phyloP scores from a whole-genome alignment of 495 filamentous ascomycete genomes.

The Trichoderma orchidacearum region DNA sequence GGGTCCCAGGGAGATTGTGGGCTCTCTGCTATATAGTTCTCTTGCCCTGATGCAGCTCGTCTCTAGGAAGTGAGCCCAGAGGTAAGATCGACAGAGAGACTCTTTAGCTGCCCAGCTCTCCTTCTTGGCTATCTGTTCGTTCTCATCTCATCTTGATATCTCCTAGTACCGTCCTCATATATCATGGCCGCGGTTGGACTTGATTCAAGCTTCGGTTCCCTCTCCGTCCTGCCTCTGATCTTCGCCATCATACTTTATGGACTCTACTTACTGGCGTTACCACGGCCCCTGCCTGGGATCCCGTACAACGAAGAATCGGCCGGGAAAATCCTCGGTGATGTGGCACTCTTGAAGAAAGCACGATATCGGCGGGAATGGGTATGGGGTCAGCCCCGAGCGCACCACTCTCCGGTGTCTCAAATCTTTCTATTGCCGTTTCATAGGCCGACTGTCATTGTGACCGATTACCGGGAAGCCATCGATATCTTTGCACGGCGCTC shows the following conservation, averaged over 20 bases:
- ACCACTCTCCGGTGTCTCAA: constrained; percentile 21
- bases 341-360: constrained; percentile 8
- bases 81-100: no score
- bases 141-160: no score
- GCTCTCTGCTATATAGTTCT: no score
- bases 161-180: no score
- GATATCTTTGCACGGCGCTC: constrained; percentile 25
- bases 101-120: no score
- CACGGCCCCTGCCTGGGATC: constrained; percentile 19
- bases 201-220: background rate
- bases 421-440: constrained; percentile 21
- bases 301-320: constrained; percentile 18
- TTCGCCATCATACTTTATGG: background rate
- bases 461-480: constrained; percentile 23
- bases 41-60: no score
- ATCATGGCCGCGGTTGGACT: background rate
- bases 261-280: background rate
- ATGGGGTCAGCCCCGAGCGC: constrained; percentile 9
- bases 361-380: constrained; percentile 3
- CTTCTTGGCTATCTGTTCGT: no score
- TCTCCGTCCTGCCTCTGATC: background rate
- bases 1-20: no score
- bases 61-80: no score
- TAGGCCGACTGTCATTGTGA: constrained; percentile 21
- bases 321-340: constrained; percentile 15